Percentiles rank a stretch among this genome's conserved stretches.
Evolutionary conservation across 2,329 filamentous ascomycete species (phyloP).

Genomic region (Fusarium drepaniforme): DNA sequence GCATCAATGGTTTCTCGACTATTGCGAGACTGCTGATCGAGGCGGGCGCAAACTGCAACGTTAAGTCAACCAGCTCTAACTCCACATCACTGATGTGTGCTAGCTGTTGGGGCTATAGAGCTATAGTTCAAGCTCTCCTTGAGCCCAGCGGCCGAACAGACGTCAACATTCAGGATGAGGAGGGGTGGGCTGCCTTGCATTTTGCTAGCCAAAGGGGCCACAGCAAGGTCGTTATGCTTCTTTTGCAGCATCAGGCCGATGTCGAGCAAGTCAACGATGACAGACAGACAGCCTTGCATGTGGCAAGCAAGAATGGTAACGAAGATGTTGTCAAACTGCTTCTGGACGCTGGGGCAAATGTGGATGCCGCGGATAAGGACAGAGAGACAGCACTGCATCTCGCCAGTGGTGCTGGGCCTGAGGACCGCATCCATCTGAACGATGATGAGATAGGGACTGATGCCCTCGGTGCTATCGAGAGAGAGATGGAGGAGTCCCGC

Average conservation of each 20-base stretch:
- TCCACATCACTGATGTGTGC: background rate
- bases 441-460: background rate
- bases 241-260: background rate
- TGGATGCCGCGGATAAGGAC: background rate
- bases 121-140: background rate
- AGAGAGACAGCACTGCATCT: background rate
- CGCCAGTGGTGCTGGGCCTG: background rate
- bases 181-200: background rate
- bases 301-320: background rate
- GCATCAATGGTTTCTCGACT: background rate
- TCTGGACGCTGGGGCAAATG: background rate
- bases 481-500: background rate
- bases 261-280: background rate
- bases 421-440: background rate
- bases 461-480: background rate
- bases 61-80: background rate
- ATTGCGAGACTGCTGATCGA: background rate
- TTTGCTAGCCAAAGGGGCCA: background rate
- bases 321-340: background rate
- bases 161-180: background rate
- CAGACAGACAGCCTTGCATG: background rate
- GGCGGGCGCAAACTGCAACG: background rate
- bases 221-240: background rate
- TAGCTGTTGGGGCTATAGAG: background rate
- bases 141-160: background rate